Evolutionary conservation across 495 filamentous ascomycete species (phyloP).

Genomic region (Tuber aestivum): DNA sequence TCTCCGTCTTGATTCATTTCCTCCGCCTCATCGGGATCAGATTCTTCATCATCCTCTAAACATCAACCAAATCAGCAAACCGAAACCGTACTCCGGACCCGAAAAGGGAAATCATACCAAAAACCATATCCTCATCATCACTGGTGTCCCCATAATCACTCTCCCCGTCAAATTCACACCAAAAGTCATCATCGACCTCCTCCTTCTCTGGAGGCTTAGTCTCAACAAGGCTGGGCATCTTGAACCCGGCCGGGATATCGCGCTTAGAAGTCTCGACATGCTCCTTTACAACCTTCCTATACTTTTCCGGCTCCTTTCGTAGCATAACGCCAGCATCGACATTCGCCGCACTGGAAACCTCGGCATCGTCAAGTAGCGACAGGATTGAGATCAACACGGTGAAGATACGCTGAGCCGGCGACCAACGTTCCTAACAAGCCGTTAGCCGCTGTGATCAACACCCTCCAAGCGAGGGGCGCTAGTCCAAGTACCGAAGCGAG

Average conservation of each 20-base stretch:
- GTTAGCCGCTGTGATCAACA: slow-evolving; percentile 13
- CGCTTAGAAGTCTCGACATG: slow-evolving; percentile 66
- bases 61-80: slow-evolving; percentile 5
- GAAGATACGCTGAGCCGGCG: slow-evolving; percentile 84
- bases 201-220: slow-evolving; percentile 58
- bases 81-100: background rate
- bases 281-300: slow-evolving; percentile 61
- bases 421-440: slow-evolving; percentile 69
- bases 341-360: slow-evolving; percentile 87
- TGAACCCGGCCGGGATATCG: slow-evolving; percentile 74
- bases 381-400: slow-evolving; percentile 88
- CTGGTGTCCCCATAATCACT: slow-evolving; percentile 72
- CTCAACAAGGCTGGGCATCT: slow-evolving; percentile 70
- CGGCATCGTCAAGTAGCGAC: slow-evolving; percentile 88
- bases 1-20: slow-evolving; percentile 28
- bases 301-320: slow-evolving; percentile 61
- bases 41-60: slow-evolving; percentile 40
- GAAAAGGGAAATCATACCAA: slow-evolving; percentile 34
- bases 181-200: slow-evolving; percentile 71
- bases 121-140: slow-evolving; percentile 55
- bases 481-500: slow-evolving; percentile 50
- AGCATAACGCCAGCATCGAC: slow-evolving; percentile 87
- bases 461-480: background rate
- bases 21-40: slow-evolving; percentile 39
- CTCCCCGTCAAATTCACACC: slow-evolving; percentile 76